Conservation (phyloP, 495 filamentous ascomycete species). For the Trichoderma virens region DNA sequence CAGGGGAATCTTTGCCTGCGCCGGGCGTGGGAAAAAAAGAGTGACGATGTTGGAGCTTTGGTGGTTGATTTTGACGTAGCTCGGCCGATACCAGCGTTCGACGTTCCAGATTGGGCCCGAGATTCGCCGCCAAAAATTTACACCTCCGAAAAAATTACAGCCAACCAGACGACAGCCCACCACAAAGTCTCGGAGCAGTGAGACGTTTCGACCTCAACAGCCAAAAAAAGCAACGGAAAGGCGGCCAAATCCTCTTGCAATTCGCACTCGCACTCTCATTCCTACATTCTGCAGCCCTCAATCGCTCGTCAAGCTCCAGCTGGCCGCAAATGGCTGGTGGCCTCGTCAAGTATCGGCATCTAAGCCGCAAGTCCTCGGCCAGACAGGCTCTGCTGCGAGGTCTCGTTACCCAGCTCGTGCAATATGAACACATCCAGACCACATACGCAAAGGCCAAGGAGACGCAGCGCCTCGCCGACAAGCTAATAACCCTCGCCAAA, state of each 20-base stretch:
- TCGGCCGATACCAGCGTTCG: background rate
- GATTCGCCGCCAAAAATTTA: constrained; percentile 8
- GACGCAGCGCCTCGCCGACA: constrained; percentile 85
- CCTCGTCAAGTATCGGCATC: constrained; percentile 73
- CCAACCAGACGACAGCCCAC: constrained; percentile 9
- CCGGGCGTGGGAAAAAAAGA: background rate
- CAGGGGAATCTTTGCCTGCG: background rate
- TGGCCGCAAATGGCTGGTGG: constrained; percentile 68
- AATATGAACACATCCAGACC: constrained; percentile 85
- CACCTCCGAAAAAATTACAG: background rate
- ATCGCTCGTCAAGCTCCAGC: background rate
- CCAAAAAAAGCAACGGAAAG: background rate
- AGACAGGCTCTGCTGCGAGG: constrained; percentile 91
- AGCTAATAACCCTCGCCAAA: constrained; percentile 88
- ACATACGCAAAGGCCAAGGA: constrained; percentile 97
- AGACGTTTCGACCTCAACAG: background rate
- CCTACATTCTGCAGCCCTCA: background rate
- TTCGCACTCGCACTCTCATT: background rate
- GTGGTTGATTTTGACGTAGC: background rate
- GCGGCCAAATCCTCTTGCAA: background rate
- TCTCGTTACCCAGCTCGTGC: constrained; percentile 89
- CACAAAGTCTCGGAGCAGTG: background rate
- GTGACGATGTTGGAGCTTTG: background rate
- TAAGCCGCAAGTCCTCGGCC: constrained; percentile 76
- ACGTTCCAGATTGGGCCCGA: background rate